phyloP scores from a whole-genome alignment of 768 basidiomycete species.

The Serendipita sp. region DNA sequence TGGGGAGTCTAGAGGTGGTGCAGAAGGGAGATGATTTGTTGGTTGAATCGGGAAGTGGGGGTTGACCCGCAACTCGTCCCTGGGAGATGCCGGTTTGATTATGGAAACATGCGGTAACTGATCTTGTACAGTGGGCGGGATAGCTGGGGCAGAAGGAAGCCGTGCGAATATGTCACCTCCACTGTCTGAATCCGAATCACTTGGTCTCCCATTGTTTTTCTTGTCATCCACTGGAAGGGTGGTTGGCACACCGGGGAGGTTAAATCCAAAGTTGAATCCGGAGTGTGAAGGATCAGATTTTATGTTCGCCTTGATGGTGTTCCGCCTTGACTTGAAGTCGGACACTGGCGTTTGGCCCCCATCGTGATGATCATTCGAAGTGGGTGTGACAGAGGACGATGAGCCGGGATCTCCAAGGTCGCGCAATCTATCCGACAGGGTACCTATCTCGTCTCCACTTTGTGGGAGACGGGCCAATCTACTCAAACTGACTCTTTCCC shows the following conservation, averaged over 20 bases:
- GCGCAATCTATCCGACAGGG: neutral
- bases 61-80: slow-evolving; percentile 5
- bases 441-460: neutral
- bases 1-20: neutral
- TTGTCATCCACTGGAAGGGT: slow-evolving; percentile 8
- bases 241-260: slow-evolving; percentile 10
- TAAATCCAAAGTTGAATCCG: neutral
- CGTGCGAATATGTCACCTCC: neutral
- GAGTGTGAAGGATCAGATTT: neutral
- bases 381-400: neutral
- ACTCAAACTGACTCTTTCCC: neutral
- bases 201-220: neutral
- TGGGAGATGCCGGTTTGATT: neutral
- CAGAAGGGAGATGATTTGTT: neutral
- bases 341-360: neutral
- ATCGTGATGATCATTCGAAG: neutral
- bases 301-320: neutral
- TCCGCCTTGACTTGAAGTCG: neutral
- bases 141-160: neutral
- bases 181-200: neutral
- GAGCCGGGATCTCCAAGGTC: neutral
- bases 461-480: neutral
- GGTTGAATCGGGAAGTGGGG: slow-evolving; percentile 7
- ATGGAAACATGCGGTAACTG: neutral
- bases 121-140: neutral